Evolutionary conservation across 2,329 filamentous ascomycete genomes (phyloP).

Genomic region (Arthrinium puccinioides): DNA sequence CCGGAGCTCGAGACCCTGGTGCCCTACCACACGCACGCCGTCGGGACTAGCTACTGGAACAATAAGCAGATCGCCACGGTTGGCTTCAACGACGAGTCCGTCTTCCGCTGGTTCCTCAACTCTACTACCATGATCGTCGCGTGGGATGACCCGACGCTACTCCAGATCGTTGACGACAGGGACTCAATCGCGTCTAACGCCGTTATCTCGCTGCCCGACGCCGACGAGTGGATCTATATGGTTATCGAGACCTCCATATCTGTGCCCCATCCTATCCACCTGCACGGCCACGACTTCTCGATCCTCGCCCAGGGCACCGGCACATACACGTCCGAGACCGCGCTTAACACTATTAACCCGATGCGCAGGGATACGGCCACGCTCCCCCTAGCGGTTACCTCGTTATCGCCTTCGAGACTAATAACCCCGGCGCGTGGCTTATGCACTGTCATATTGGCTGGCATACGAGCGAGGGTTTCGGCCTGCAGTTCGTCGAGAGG

Average conservation of each 20-base stretch:
- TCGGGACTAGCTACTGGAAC: constrained; percentile 13
- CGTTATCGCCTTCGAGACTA: constrained; percentile 39
- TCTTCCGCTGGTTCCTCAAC: constrained; percentile 44
- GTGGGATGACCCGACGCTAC: constrained; percentile 39
- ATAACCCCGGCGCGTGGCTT: constrained; percentile 47
- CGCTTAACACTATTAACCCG: constrained; percentile 33
- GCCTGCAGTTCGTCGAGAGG: constrained; percentile 42
- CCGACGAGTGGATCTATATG: constrained; percentile 26
- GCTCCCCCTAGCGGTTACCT: constrained; percentile 39
- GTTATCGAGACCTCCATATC: constrained; percentile 20
- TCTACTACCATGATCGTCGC: constrained; percentile 38
- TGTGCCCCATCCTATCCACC: constrained; percentile 4
- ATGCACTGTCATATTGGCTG: constrained; percentile 35
- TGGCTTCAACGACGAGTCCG: constrained; percentile 10
- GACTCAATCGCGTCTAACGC: constrained; percentile 19
- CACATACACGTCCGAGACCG: constrained; percentile 18
- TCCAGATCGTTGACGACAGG: constrained; percentile 18
- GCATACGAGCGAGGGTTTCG: constrained; percentile 44
- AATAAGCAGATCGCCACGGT: constrained; percentile 15
- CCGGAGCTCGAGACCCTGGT: constrained; percentile 24
- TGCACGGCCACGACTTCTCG: constrained; percentile 36
- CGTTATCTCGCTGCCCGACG: constrained; percentile 20
- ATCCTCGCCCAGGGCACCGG: constrained; percentile 24
- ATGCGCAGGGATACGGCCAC: constrained; percentile 41
- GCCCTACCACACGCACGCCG: constrained; percentile 27